Percentiles rank a stretch among this genome's conserved stretches.
These are phyloP conservation scores for Tetratostichococcus sp. DNA, from an alignment of 139 green algal genomes.

Conservation along the genomic window DNA sequence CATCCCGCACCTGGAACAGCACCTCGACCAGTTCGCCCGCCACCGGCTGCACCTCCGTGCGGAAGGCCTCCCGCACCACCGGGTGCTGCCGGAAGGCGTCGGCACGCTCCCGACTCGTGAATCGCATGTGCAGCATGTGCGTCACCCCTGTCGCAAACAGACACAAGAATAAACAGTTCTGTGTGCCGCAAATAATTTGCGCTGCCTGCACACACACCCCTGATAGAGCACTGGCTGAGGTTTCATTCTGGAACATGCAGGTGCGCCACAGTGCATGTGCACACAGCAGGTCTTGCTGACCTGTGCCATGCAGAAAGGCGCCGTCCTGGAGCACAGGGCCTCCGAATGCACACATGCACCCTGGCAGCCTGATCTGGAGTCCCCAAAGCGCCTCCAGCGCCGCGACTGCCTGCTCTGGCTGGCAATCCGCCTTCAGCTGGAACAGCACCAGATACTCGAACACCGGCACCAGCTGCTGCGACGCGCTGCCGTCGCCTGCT, in stretches of 20 bases:
- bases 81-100: not conserved
- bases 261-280: too few relatives aligned
- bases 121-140: not conserved
- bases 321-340: not conserved
- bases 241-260: too few relatives aligned
- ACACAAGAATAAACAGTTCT: too few relatives aligned
- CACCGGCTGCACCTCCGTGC: not conserved
- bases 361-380: not conserved
- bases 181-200: too few relatives aligned
- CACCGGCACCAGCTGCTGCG: not conserved
- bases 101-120: not conserved
- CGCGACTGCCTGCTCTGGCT: constrained; percentile 4
- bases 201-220: too few relatives aligned
- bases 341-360: not conserved
- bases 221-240: too few relatives aligned
- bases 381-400: constrained; percentile 10
- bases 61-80: not conserved
- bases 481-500: too few relatives aligned
- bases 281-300: not conserved
- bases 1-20: not conserved
- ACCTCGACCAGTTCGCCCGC: not conserved
- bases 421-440: not conserved
- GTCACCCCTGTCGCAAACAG: too few relatives aligned
- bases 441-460: not conserved
- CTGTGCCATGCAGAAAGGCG: not conserved